Base-by-base conservation (phyloP, 2,329 filamentous ascomycete genomes). In the Penicillium sp. region DNA sequence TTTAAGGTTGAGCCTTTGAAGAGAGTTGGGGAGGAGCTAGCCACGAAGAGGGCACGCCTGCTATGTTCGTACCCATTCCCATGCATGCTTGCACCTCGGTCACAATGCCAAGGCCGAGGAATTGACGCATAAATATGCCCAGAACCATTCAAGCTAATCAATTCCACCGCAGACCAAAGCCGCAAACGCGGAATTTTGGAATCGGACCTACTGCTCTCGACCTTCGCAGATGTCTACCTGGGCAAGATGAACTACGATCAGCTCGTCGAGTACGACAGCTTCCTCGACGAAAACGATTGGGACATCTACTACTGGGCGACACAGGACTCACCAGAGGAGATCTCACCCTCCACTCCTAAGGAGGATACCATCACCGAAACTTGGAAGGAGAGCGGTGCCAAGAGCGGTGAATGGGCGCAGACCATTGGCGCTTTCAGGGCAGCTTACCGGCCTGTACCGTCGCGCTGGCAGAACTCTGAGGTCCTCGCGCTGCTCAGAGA, bases 241-340 rank as follows among this genome's bases (percentile, higher is more conserved):
- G 79, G 81, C 41, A 78, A 77, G 58, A 96, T 99, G 90, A 84
- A 83, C 1, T 74, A 79, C 6, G 75, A 80, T 48, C 89, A 95
- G 70, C 86, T 97, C 65, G 76, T 83, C 65, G 85, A 96, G 75
- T 97, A 94, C 79, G 93, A 97, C 73, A 79, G 82, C 29, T 95
- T 99, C 79, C 86, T 99, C 54, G 94, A 99, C 75, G 94, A 99
- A 78, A 99, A 99, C 75, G 94, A 99, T 79, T 99, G 94, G 94
- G 94, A 99, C 73, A 97, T 99, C 59, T 99, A 99, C 81, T 99
- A 99, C 82, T 99, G 94, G 94, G 91, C 90, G 4, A 99, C 94
- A 16, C 94, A 99, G 75, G 86, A 91, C 65, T 81, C 87, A 6
- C 69, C 70, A 1, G 69, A 73, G 29, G 66, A 59, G 0, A 80